phyloP scores from a whole-genome alignment of 164 flowering plant species.

The grape (Vitis vinifera) region ASM3070453v1 NC_081819.1:20505001-20505500 shows the following conservation, averaged over 20 bases:
- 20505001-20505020: constrained; percentile 23
- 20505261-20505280: constrained; percentile 40
- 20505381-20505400: constrained; percentile 42
- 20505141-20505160: neutral
- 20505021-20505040: constrained; percentile 16
- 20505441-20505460: constrained; percentile 79
- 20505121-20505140: neutral
- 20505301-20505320: constrained; percentile 42
- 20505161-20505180: constrained; percentile 38
- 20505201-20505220: constrained; percentile 49
- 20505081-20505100: neutral
- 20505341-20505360: constrained; percentile 30
- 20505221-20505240: constrained; percentile 29
- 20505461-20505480: constrained; percentile 75
- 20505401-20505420: constrained; percentile 85
- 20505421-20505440: constrained; percentile 77
- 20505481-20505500: constrained; percentile 77
- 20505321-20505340: constrained; percentile 55
- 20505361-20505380: constrained; percentile 34
- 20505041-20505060: constrained; percentile 24
- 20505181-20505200: constrained; percentile 51
- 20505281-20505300: constrained; percentile 10
- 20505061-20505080: constrained; percentile 10
- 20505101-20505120: neutral
- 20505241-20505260: constrained; percentile 11